These are phyloP conservation scores for Chaetothyriales sp. DNA, from an alignment of 2,329 filamentous ascomycete species.

Conservation along the genomic window DNA sequence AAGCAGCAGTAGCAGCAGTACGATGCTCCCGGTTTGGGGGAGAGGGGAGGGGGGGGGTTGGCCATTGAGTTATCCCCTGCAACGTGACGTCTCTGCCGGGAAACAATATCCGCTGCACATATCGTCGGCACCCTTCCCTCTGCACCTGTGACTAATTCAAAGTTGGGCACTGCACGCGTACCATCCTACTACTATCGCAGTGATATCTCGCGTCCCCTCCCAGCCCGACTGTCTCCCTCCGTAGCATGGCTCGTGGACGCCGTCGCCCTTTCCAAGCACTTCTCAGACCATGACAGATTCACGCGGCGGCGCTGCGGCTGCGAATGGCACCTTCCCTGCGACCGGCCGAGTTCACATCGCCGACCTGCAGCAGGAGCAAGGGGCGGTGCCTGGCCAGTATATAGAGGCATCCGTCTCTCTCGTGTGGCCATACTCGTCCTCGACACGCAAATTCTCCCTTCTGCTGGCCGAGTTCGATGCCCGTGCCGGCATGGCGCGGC, in stretches of 20 bases:
- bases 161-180: no score
- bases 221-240: neutral
- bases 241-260: neutral
- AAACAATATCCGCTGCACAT: no score
- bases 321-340: neutral
- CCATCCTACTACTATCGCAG: neutral
- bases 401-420: conserved; percentile 66
- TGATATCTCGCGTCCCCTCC: neutral
- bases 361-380: neutral
- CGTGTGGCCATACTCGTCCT: conserved; percentile 80
- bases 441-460: conserved; percentile 59
- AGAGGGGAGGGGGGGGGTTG: no score
- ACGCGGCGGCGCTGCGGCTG: neutral
- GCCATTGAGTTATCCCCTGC: no score
- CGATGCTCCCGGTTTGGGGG: no score
- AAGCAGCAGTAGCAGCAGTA: no score
- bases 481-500: conserved; percentile 59
- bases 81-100: no score
- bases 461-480: conserved; percentile 76
- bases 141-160: no score
- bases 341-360: neutral
- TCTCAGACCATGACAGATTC: neutral
- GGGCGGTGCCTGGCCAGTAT: conserved; percentile 11
- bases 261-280: neutral
- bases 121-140: no score